These are phyloP conservation scores for Colletotrichum caudatum DNA, from an alignment of 2,329 filamentous ascomycete genomes.

Conservation along the genomic window DNA sequence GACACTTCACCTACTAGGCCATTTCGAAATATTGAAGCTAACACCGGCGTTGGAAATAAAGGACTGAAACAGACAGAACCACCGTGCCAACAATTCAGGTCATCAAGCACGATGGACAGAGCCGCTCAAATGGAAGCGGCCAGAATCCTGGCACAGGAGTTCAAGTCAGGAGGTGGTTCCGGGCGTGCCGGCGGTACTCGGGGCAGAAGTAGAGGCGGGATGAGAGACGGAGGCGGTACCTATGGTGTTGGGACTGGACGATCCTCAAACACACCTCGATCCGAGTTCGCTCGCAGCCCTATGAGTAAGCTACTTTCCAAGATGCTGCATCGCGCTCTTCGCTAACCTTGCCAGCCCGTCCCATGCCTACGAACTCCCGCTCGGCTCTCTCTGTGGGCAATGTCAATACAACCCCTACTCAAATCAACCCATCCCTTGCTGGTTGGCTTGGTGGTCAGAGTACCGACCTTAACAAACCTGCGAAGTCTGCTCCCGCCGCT, in stretches of 20 bases:
- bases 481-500: no score
- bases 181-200: neutral
- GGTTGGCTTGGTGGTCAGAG: neutral
- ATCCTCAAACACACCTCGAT: neutral
- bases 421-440: slow-evolving; percentile 1
- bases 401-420: neutral
- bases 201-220: neutral
- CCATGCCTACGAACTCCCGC: neutral
- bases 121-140: slow-evolving; percentile 13
- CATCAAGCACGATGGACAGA: slow-evolving; percentile 14
- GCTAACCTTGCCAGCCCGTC: slow-evolving; percentile 1
- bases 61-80: no score
- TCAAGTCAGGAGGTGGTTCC: neutral
- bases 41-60: no score
- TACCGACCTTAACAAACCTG: neutral
- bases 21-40: neutral
- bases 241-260: neutral
- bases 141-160: slow-evolving; percentile 5
- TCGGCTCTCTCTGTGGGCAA: neutral
- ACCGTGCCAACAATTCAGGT: no score
- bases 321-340: neutral
- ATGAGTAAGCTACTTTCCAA: neutral
- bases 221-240: neutral
- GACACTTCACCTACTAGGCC: neutral
- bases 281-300: neutral